A percentile compares a stretch with the other conserved stretches of the same genome.
phyloP scores from a whole-genome alignment of 345 rosid genomes.

The Firmiana major region DNA sequence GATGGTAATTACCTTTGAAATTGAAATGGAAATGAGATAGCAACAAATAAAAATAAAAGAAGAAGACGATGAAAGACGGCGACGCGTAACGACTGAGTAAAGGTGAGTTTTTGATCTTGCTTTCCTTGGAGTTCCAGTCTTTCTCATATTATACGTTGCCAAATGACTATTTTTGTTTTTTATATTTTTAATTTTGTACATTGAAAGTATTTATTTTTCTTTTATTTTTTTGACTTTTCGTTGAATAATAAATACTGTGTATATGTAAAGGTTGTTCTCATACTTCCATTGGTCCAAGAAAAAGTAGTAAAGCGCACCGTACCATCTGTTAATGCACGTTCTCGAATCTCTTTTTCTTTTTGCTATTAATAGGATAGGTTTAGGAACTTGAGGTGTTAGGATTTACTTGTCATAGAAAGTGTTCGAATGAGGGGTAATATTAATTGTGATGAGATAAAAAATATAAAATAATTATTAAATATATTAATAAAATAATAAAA shows the following conservation, averaged over 20 bases:
- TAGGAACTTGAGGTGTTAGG: not conserved
- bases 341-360: not conserved
- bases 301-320: not conserved
- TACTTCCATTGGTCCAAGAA: not conserved
- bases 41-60: not conserved
- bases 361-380: not conserved
- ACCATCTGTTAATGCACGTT: not conserved
- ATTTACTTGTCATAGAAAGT: no score
- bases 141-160: not conserved
- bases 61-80: slow-evolving; percentile 1
- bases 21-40: not conserved
- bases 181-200: not conserved
- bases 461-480: no score
- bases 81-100: not conserved
- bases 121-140: slow-evolving; percentile 8
- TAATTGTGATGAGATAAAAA: no score
- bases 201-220: not conserved
- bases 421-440: no score
- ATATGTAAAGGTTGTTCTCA: not conserved
- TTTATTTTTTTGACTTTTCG: not conserved
- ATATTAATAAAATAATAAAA: no score
- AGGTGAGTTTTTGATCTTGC: slow-evolving; percentile 5
- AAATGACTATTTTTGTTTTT: no score
- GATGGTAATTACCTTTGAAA: slow-evolving; percentile 16
- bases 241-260: not conserved